A percentile compares a stretch with the other conserved stretches of the same genome.
Conservation (phyloP, 2,329 filamentous ascomycete species). For the Pseudopyricularia javanii region DNA sequence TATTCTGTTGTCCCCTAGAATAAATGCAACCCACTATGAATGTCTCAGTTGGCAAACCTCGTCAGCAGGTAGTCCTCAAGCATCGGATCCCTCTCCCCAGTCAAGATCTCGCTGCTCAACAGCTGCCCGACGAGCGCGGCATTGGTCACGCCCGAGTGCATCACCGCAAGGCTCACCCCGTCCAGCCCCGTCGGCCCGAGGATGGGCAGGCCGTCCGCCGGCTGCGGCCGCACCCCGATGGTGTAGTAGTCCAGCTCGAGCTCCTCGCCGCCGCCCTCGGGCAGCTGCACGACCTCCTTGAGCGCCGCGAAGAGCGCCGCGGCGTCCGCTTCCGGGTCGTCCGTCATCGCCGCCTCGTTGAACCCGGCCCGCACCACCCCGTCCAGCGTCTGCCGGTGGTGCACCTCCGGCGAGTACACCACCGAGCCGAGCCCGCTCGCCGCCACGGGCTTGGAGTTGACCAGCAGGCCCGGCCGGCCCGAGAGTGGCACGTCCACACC, state of each 20-base stretch:
- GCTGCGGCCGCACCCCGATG: slow-evolving; percentile 13
- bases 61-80: slow-evolving; percentile 7
- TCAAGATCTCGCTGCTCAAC: slow-evolving; percentile 8
- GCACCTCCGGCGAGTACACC: slow-evolving; percentile 11
- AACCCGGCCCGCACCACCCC: slow-evolving; percentile 14
- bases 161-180: slow-evolving; percentile 16
- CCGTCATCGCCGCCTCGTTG: slow-evolving; percentile 8
- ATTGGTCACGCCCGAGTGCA: slow-evolving; percentile 18
- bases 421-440: slow-evolving; percentile 10
- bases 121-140: slow-evolving; percentile 13
- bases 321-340: slow-evolving; percentile 11
- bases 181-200: slow-evolving; percentile 13
- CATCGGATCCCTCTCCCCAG: slow-evolving; percentile 8
- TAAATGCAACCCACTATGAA: too few relatives aligned
- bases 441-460: slow-evolving; percentile 14
- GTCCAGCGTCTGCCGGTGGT: slow-evolving; percentile 16
- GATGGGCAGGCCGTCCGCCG: slow-evolving; percentile 15
- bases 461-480: slow-evolving; percentile 13
- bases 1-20: too few relatives aligned
- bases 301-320: slow-evolving; percentile 11
- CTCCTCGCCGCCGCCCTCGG: slow-evolving; percentile 7
- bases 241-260: slow-evolving; percentile 17
- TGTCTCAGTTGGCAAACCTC: slow-evolving; percentile 6
- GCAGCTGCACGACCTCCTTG: slow-evolving; percentile 8
- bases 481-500: slow-evolving; percentile 12